phyloP scores from a whole-genome alignment of 345 rosid species.

The Populus nigra region DNA sequence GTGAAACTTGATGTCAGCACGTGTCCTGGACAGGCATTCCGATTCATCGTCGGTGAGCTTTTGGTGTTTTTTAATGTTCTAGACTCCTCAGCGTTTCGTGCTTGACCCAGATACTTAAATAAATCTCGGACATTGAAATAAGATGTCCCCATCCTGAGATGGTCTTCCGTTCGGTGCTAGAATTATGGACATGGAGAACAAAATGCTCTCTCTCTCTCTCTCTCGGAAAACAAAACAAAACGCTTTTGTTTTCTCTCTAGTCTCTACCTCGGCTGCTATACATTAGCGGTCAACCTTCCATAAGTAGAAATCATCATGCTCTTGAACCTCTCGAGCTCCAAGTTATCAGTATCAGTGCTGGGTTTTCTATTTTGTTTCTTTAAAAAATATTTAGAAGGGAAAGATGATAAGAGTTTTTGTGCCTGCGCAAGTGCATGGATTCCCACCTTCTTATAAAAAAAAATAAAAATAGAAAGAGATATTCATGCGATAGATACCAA shows the following conservation, averaged over 20 bases:
- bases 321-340: neutral
- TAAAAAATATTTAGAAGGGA: neutral
- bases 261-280: neutral
- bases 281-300: neutral
- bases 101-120: constrained; percentile 11
- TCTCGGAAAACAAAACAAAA: neutral
- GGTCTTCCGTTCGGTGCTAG: neutral
- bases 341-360: neutral
- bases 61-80: neutral
- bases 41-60: neutral
- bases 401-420: neutral
- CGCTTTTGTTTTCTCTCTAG: neutral
- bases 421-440: neutral
- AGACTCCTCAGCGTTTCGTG: neutral
- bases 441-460: neutral
- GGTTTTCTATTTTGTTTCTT: neutral
- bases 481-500: neutral
- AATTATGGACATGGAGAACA: neutral
- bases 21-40: neutral
- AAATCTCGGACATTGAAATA: neutral
- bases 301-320: neutral
- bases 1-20: neutral
- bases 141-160: neutral
- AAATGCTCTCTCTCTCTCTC: neutral
- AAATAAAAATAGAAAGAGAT: too few relatives aligned